Conservation (phyloP, 495 filamentous ascomycete genomes). For the Umbilicaria muhlenbergii region DNA sequence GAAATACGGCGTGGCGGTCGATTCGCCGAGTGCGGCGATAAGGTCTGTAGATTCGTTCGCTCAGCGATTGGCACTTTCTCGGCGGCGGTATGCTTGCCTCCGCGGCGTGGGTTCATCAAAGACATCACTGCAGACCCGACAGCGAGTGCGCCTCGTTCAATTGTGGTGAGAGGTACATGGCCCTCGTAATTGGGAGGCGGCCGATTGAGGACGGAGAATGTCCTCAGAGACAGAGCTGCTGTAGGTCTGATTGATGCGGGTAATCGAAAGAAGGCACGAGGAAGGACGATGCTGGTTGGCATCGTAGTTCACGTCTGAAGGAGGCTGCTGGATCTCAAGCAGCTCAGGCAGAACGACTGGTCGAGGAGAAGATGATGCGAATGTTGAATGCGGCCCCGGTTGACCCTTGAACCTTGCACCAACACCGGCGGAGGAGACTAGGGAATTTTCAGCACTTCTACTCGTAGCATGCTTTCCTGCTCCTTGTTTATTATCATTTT, state of each 20-base stretch:
- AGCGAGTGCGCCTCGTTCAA: constrained; percentile 65
- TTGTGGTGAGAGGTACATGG: constrained; percentile 71
- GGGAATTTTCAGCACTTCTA: too few species aligned
- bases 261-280: constrained; percentile 5
- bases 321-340: too few species aligned
- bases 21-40: constrained; percentile 84
- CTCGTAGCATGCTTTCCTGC: too few species aligned
- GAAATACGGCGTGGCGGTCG: constrained; percentile 89
- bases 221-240: constrained; percentile 11
- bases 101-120: constrained; percentile 64
- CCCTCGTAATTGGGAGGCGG: constrained; percentile 72
- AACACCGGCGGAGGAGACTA: too few species aligned
- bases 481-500: too few species aligned
- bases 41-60: constrained; percentile 42
- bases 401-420: too few species aligned
- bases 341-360: too few species aligned
- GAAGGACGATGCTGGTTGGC: too few species aligned
- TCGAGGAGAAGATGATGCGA: too few species aligned
- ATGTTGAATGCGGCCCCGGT: too few species aligned
- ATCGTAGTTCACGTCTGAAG: too few species aligned
- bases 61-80: neutral
- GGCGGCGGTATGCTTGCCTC: constrained; percentile 28
- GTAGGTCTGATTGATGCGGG: neutral
- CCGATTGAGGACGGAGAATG: constrained; percentile 66
- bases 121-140: constrained; percentile 70